phyloP scores from a whole-genome alignment of 169 alveolate genomes.

The Cardiosporidium cionae region DNA sequence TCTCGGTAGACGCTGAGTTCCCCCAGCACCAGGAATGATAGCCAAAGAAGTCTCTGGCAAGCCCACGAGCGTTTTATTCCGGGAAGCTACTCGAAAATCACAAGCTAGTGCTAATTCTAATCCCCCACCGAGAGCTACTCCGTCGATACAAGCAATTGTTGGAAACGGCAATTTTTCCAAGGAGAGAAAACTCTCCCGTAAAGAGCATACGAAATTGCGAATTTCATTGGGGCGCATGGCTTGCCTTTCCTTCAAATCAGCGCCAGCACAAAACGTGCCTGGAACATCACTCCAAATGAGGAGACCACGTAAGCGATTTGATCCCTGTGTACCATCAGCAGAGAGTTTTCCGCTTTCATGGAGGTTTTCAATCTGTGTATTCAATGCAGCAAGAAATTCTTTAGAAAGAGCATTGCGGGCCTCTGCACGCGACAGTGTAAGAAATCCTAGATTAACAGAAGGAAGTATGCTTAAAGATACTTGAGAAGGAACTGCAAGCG shows the following conservation, averaged over 20 bases:
- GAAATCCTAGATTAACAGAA: no score
- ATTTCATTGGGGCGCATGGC: constrained; percentile 41
- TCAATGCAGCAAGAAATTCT: neutral
- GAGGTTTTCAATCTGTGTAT: neutral
- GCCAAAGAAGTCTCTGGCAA: constrained; percentile 69
- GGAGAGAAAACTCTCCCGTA: constrained; percentile 32
- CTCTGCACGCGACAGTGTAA: no score
- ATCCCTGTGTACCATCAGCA: no score
- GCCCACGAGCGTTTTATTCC: constrained; percentile 33
- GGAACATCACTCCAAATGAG: constrained; percentile 42
- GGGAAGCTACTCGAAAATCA: constrained; percentile 58
- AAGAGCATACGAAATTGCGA: constrained; percentile 32
- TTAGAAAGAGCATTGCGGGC: no score
- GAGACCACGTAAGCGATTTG: constrained; percentile 27
- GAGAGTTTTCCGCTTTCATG: no score
- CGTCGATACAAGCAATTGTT: constrained; percentile 62
- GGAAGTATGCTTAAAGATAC: no score
- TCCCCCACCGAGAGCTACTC: constrained; percentile 73
- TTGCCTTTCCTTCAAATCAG: constrained; percentile 66
- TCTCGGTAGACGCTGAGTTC: constrained; percentile 60
- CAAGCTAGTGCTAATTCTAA: constrained; percentile 60
- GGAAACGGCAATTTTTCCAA: constrained; percentile 52
- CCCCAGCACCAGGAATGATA: constrained; percentile 79
- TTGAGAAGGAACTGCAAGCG: no score
- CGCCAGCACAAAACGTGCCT: constrained; percentile 70